phyloP scores from a whole-genome alignment of 352 stramenopile genomes.

The Globisporangium yorkense region DNA sequence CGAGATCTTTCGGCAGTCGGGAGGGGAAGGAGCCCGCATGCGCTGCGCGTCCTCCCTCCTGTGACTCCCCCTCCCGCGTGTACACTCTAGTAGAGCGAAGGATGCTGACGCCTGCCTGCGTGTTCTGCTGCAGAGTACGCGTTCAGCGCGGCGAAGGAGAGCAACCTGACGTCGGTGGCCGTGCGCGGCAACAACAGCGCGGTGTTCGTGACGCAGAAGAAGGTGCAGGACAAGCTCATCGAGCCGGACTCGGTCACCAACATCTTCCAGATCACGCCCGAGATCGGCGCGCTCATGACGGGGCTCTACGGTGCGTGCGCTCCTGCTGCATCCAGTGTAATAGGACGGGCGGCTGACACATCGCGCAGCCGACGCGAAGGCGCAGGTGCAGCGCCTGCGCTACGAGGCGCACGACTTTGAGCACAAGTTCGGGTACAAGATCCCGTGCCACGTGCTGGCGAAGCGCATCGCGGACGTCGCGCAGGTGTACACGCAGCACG shows the following conservation, averaged over 20 bases:
- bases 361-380: slow-evolving; percentile 80
- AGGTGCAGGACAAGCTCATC: slow-evolving; percentile 95
- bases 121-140: slow-evolving; percentile 89
- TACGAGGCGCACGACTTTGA: slow-evolving; percentile 98
- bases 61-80: background rate
- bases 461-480: slow-evolving; percentile 97
- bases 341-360: no score
- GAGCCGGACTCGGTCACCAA: slow-evolving; percentile 95
- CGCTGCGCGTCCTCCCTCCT: background rate
- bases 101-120: background rate
- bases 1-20: slow-evolving; percentile 14
- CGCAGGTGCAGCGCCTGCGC: slow-evolving; percentile 93
- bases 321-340: no score
- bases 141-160: slow-evolving; percentile 95
- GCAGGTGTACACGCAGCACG: slow-evolving; percentile 94
- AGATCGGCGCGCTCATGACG: slow-evolving; percentile 95
- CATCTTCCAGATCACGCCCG: slow-evolving; percentile 94
- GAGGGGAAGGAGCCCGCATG: background rate
- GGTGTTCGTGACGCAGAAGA: slow-evolving; percentile 98
- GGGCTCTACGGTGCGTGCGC: slow-evolving; percentile 71
- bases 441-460: slow-evolving; percentile 93
- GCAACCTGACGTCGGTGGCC: slow-evolving; percentile 94
- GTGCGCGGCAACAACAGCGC: slow-evolving; percentile 91
- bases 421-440: slow-evolving; percentile 95
- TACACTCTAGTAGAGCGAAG: background rate